A percentile compares a stretch with the other conserved stretches of the same genome.
These are phyloP conservation scores for Clarireedia paspali DNA, from an alignment of 2,329 filamentous ascomycete genomes.

Conservation along the genomic window DNA sequence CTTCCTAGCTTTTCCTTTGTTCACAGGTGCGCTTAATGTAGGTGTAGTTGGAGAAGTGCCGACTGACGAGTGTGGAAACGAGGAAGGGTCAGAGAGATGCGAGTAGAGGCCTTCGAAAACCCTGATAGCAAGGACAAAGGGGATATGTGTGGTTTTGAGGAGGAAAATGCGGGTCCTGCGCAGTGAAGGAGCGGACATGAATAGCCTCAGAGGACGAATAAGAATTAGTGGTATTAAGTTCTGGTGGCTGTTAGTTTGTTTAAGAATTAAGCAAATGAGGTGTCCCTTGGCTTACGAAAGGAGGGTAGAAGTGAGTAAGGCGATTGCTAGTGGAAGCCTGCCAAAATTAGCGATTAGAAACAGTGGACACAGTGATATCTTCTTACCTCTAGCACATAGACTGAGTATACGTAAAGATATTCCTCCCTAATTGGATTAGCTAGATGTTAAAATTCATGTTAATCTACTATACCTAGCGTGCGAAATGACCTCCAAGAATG, in stretches of 20 bases:
- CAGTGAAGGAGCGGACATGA: conserved; percentile 57
- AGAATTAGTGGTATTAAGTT: conserved; percentile 67
- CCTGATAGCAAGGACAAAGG: conserved; percentile 60
- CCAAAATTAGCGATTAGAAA: not conserved
- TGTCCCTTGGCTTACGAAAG: conserved; percentile 33
- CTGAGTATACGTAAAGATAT: conserved; percentile 68
- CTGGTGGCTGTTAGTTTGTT: not conserved
- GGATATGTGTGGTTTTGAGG: conserved; percentile 56
- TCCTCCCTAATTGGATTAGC: conserved; percentile 46
- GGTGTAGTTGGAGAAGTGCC: conserved; percentile 1
- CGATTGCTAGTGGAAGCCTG: conserved; percentile 60
- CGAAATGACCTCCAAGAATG: conserved; percentile 39
- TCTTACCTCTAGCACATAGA: conserved; percentile 48
- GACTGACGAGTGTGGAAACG: conserved; percentile 9
- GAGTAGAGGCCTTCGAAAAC: conserved; percentile 38
- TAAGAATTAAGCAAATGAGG: too few relatives aligned
- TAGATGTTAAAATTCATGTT: not conserved
- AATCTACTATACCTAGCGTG: conserved; percentile 35
- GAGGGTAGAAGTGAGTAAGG: conserved; percentile 63
- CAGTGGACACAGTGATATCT: not conserved
- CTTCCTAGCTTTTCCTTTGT: conserved; percentile 6
- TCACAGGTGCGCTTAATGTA: conserved; percentile 4
- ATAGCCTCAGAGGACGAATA: conserved; percentile 64
- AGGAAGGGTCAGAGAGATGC: conserved; percentile 17
- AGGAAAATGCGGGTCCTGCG: conserved; percentile 53